Evolutionary conservation across 2,329 filamentous ascomycete genomes (phyloP).

Genomic region (Epichloe uncinata): DNA sequence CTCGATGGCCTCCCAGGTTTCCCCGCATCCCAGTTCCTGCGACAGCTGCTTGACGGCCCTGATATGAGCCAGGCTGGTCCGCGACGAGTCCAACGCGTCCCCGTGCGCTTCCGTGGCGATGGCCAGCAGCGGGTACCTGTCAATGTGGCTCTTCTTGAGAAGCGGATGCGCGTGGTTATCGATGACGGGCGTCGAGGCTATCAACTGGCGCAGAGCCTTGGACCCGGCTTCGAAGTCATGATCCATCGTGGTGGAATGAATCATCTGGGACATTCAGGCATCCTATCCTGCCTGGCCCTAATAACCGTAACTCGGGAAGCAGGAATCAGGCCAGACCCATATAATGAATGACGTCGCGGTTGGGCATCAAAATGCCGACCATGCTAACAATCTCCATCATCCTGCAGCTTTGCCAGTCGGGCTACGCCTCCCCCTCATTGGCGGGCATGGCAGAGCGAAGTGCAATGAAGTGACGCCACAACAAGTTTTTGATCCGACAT

Average conservation of each 20-base stretch:
- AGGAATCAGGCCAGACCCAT: neutral
- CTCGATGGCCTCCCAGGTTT: slow-evolving; percentile 44
- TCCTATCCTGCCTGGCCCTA: too few relatives aligned
- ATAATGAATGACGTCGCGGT: neutral
- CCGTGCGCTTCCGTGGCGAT: slow-evolving; percentile 64
- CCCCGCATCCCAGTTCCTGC: slow-evolving; percentile 46
- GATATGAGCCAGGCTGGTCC: slow-evolving; percentile 52
- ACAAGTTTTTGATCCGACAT: too few relatives aligned
- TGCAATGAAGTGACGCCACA: too few relatives aligned
- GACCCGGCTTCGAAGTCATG: slow-evolving; percentile 1
- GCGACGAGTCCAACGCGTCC: slow-evolving; percentile 48
- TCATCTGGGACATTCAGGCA: too few relatives aligned
- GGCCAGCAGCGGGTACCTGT: slow-evolving; percentile 36
- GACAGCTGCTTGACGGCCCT: slow-evolving; percentile 58
- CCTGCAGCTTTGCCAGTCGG: neutral
- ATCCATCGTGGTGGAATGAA: neutral
- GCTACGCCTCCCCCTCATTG: neutral
- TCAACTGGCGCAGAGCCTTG: slow-evolving; percentile 22
- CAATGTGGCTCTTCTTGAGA: slow-evolving; percentile 36
- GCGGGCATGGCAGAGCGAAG: neutral
- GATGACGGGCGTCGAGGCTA: slow-evolving; percentile 48
- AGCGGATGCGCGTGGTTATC: slow-evolving; percentile 64
- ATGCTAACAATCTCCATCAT: neutral
- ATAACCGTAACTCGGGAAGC: too few relatives aligned
- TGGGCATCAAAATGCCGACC: neutral